phyloP scores from a whole-genome alignment of 2,329 filamentous ascomycete species.

The Graphilbum ipis-grandicollis region DNA sequence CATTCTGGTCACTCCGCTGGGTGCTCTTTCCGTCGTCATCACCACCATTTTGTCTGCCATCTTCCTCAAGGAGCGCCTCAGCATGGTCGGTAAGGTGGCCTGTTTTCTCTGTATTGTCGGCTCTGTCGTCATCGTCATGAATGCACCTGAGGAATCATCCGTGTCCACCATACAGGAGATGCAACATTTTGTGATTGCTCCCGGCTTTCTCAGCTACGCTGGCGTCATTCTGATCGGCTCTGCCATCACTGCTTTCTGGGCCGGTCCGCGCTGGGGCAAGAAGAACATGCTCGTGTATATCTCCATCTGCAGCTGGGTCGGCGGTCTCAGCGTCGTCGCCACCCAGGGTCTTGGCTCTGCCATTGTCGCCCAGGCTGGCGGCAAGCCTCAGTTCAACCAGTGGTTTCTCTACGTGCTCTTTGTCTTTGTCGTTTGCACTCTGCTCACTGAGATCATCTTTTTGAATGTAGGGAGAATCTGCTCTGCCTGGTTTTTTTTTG shows the following conservation, averaged over 20 bases:
- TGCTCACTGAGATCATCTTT: conserved; percentile 87
- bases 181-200: conserved; percentile 70
- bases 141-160: conserved; percentile 73
- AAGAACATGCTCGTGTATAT: conserved; percentile 97
- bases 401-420: conserved; percentile 92
- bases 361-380: conserved; percentile 70
- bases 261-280: conserved; percentile 77
- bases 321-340: conserved; percentile 83
- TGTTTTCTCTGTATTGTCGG: conserved; percentile 93
- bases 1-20: conserved; percentile 83
- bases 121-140: conserved; percentile 84
- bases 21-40: conserved; percentile 81
- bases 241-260: conserved; percentile 57
- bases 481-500: too few species aligned
- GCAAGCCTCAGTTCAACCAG: conserved; percentile 80
- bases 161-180: conserved; percentile 83
- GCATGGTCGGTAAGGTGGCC: conserved; percentile 87
- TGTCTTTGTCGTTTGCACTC: conserved; percentile 75
- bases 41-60: conserved; percentile 83
- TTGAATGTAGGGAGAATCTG: conserved; percentile 84
- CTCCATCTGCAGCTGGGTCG: conserved; percentile 87
- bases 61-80: conserved; percentile 87
- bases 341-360: conserved; percentile 87
- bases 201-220: conserved; percentile 71
- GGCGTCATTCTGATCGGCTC: conserved; percentile 67